Conservation (phyloP, 768 basidiomycete genomes). For the Megacollybia marginata region DNA sequence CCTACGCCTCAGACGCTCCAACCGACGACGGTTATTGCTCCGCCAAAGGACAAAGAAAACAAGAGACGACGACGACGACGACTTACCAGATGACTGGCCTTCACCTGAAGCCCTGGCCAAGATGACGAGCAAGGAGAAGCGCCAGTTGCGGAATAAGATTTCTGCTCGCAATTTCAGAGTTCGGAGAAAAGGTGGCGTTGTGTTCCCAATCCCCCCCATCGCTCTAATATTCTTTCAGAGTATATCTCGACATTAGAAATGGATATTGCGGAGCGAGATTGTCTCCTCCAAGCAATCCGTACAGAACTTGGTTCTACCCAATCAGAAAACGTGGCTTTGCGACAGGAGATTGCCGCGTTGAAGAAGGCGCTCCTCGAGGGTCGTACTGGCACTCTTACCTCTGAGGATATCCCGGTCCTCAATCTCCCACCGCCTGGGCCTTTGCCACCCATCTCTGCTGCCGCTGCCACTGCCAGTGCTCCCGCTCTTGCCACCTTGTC, state of each 20-base stretch:
- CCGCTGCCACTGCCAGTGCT: constrained; percentile 9
- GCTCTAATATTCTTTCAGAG: too few species aligned
- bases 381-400: constrained; percentile 30
- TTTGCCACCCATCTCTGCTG: constrained; percentile 23
- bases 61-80: constrained; percentile 40
- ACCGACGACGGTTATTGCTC: not conserved
- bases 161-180: constrained; percentile 84
- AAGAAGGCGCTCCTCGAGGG: too few species aligned
- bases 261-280: too few species aligned
- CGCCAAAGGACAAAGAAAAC: constrained; percentile 30
- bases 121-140: constrained; percentile 92
- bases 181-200: too few species aligned
- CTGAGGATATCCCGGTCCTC: constrained; percentile 28
- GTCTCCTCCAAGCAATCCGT: too few species aligned
- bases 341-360: too few species aligned
- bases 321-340: too few species aligned
- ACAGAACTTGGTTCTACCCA: too few species aligned
- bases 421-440: constrained; percentile 48
- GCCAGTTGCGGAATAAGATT: constrained; percentile 95
- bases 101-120: constrained; percentile 92
- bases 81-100: constrained; percentile 77
- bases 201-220: constrained; percentile 7
- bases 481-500: constrained; percentile 1
- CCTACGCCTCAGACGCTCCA: constrained; percentile 8
- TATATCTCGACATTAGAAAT: too few species aligned